These are phyloP conservation scores for Plasmopara halstedii DNA, from an alignment of 352 stramenopile species.

Conservation along the genomic window DNA sequence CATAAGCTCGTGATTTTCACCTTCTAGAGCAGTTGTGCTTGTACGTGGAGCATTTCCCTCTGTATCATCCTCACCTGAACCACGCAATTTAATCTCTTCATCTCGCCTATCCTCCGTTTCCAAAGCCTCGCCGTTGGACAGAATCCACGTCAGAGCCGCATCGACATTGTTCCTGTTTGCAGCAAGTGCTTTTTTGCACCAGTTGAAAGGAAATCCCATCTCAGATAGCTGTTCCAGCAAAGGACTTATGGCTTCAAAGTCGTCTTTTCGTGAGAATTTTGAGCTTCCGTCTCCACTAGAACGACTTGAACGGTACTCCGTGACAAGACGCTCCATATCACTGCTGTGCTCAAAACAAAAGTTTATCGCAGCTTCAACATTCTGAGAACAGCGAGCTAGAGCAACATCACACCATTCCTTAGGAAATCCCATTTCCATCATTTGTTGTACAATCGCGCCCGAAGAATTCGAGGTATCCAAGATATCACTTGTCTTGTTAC, in stretches of 20 bases:
- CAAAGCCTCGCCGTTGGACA: slow-evolving; percentile 86
- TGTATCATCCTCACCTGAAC: slow-evolving; percentile 22
- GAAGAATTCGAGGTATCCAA: slow-evolving; percentile 25
- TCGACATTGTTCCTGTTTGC: slow-evolving; percentile 88
- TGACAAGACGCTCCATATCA: slow-evolving; percentile 86
- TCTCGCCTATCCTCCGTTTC: slow-evolving; percentile 83
- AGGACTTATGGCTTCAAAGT: slow-evolving; percentile 59
- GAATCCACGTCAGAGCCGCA: slow-evolving; percentile 88
- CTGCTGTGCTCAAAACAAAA: slow-evolving; percentile 90
- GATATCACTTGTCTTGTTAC: slow-evolving; percentile 19
- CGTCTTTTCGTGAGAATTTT: slow-evolving; percentile 31
- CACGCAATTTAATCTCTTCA: slow-evolving; percentile 58
- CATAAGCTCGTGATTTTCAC: slow-evolving; percentile 31
- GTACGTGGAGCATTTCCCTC: slow-evolving; percentile 12
- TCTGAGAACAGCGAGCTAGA: slow-evolving; percentile 76
- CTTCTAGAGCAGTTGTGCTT: slow-evolving; percentile 17
- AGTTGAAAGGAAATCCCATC: slow-evolving; percentile 91
- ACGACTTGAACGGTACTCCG: slow-evolving; percentile 59
- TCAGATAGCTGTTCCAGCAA: slow-evolving; percentile 84
- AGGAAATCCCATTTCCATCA: slow-evolving; percentile 92
- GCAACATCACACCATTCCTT: slow-evolving; percentile 90
- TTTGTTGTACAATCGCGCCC: slow-evolving; percentile 81
- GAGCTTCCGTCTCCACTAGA: slow-evolving; percentile 10
- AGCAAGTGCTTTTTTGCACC: slow-evolving; percentile 86
- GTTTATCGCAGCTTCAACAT: slow-evolving; percentile 88